Evolutionary conservation across 176 grass and related monocot species (phyloP).

Genomic region (Microstegium vimineum): DNA sequence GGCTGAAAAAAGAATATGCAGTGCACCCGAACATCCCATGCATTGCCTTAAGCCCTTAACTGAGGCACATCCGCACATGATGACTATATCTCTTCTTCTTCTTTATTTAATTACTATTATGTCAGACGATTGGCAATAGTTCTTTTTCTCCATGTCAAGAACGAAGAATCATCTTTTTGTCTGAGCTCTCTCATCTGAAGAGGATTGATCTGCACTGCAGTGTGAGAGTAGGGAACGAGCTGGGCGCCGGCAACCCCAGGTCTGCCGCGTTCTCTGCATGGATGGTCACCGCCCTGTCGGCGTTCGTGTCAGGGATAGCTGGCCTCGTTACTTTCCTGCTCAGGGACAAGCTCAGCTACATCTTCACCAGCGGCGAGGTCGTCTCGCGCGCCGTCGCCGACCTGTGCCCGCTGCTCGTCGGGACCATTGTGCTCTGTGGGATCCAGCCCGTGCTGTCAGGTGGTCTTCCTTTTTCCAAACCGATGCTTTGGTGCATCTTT

Average conservation of each 20-base stretch:
- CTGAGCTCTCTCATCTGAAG: neutral
- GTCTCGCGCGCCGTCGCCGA: constrained; percentile 69
- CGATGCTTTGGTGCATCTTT: neutral
- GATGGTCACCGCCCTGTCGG: constrained; percentile 54
- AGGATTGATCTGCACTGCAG: constrained; percentile 20
- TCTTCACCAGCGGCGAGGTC: constrained; percentile 63
- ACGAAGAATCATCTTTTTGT: neutral
- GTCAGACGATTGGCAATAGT: too few relatives aligned
- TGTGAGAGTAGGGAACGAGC: constrained; percentile 81
- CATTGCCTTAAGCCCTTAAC: too few relatives aligned
- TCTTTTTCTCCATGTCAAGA: neutral
- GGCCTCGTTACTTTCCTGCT: constrained; percentile 43
- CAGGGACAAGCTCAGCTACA: constrained; percentile 78
- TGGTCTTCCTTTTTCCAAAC: constrained; percentile 9
- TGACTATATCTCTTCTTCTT: too few relatives aligned
- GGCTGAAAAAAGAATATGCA: too few relatives aligned
- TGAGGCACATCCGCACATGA: too few relatives aligned
- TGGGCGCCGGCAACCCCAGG: constrained; percentile 78
- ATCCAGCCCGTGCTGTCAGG: constrained; percentile 86
- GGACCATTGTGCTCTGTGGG: constrained; percentile 67
- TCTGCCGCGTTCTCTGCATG: constrained; percentile 66
- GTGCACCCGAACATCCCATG: too few relatives aligned
- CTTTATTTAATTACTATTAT: too few relatives aligned
- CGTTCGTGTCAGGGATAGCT: constrained; percentile 41
- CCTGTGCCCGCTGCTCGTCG: constrained; percentile 63